Conservation (phyloP, 2,329 filamentous ascomycete genomes). For the Trichophyton mentagrophytes region DNA sequence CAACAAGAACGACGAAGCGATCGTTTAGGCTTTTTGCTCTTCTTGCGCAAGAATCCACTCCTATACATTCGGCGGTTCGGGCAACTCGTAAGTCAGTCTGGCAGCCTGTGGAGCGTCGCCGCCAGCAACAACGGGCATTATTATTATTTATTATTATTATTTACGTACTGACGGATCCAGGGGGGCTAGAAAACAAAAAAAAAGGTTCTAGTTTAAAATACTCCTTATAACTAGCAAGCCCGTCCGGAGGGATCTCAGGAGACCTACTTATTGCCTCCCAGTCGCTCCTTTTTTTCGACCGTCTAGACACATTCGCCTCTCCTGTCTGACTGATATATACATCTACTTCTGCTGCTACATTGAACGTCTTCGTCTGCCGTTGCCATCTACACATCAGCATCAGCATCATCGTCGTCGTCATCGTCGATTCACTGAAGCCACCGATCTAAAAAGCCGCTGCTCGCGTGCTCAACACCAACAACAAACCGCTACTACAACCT, state of each 20-base stretch:
- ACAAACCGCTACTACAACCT: not conserved
- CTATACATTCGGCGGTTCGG: conserved; percentile 1
- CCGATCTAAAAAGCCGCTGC: not conserved
- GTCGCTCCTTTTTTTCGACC: not conserved
- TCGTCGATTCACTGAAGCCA: too few relatives aligned
- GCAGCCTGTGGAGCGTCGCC: not conserved
- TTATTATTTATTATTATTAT: not conserved
- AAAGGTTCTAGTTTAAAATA: not conserved
- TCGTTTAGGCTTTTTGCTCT: not conserved
- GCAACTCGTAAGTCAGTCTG: not conserved
- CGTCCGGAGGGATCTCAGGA: not conserved
- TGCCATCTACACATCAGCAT: not conserved
- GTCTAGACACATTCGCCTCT: not conserved
- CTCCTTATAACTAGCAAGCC: not conserved
- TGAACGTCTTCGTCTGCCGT: not conserved
- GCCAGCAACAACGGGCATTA: not conserved
- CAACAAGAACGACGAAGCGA: too few relatives aligned
- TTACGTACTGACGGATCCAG: not conserved
- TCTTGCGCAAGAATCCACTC: not conserved
- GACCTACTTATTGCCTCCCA: not conserved
- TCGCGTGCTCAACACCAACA: not conserved
- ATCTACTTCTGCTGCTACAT: not conserved
- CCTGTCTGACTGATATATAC: too few relatives aligned
- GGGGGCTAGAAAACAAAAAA: not conserved
- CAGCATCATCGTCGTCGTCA: not conserved